phyloP scores from a whole-genome alignment of 192 early-diverging fungal species.

The Coemansia sp. region DNA sequence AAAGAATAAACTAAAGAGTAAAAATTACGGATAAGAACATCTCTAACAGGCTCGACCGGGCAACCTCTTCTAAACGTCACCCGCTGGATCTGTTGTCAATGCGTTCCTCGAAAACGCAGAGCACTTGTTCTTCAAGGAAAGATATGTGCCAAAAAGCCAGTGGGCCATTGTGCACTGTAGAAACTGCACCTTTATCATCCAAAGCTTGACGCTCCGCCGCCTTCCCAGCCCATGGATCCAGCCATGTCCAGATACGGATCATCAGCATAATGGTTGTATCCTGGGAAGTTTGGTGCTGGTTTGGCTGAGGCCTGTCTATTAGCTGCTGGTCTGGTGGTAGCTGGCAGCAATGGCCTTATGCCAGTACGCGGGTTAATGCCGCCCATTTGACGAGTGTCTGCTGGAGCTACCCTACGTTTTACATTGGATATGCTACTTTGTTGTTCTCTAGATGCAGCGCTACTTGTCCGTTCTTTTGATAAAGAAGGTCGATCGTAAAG shows the following conservation, averaged over 20 bases:
- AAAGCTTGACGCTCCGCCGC: constrained; percentile 36
- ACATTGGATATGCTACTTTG: neutral
- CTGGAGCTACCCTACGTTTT: neutral
- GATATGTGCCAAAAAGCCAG: no score
- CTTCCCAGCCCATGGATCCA: constrained; percentile 38
- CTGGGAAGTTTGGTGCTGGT: neutral
- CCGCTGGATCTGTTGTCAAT: no score
- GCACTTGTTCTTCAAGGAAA: neutral
- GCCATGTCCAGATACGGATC: constrained; percentile 38
- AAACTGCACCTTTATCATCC: constrained; percentile 13
- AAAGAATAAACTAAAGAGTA: no score
- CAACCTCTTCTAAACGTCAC: no score
- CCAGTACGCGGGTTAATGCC: constrained; percentile 17
- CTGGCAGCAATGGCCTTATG: neutral
- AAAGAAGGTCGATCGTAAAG: neutral
- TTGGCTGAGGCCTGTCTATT: neutral
- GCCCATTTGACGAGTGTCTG: constrained; percentile 3
- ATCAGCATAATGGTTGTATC: constrained; percentile 46
- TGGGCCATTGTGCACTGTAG: neutral
- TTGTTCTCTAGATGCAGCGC: neutral
- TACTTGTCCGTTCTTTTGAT: neutral
- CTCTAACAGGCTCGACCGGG: no score
- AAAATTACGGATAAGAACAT: no score
- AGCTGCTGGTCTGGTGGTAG: constrained; percentile 7
- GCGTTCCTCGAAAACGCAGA: neutral